Percentiles rank a stretch among this genome's conserved stretches.
phyloP scores from a whole-genome alignment of 2,329 filamentous ascomycete genomes.

The Penicillium sp. region DNA sequence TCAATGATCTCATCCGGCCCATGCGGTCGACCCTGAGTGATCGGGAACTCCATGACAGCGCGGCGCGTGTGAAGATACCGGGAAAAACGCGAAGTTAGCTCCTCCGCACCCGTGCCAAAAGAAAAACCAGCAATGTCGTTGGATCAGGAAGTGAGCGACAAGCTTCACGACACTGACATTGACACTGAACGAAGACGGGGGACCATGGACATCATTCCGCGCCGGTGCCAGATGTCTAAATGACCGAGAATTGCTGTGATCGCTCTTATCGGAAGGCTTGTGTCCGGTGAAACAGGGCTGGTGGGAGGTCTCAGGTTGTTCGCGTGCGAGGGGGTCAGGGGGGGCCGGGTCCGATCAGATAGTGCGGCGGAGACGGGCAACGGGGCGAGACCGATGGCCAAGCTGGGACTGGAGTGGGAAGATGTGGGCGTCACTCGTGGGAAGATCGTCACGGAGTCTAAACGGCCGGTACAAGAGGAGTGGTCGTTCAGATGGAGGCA shows the following conservation, averaged over 20 bases:
- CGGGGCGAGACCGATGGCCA: not conserved
- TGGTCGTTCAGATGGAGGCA: constrained; percentile 13
- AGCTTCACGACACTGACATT: constrained; percentile 30
- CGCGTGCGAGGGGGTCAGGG: constrained; percentile 3
- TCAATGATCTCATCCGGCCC: constrained; percentile 46
- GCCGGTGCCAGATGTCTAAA: constrained; percentile 6
- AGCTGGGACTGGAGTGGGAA: not conserved
- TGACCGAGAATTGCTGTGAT: not conserved
- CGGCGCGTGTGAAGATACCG: not conserved
- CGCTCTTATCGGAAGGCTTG: not conserved
- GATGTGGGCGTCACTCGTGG: not conserved
- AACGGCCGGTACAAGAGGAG: not conserved
- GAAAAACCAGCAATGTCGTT: not conserved
- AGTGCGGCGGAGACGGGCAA: constrained; percentile 2
- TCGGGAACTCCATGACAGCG: constrained; percentile 45
- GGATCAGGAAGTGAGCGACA: constrained; percentile 19
- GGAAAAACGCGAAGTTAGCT: not conserved
- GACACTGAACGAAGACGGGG: constrained; percentile 19
- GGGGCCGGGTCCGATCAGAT: not conserved
- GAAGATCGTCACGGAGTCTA: not conserved
- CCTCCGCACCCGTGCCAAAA: not conserved
- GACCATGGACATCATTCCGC: constrained; percentile 37
- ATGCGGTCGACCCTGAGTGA: constrained; percentile 37
- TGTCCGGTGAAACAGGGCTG: constrained; percentile 2
- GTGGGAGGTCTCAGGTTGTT: not conserved